Conservation (phyloP, 805 yeast species). For the Torulaspora delbrueckii region DNA sequence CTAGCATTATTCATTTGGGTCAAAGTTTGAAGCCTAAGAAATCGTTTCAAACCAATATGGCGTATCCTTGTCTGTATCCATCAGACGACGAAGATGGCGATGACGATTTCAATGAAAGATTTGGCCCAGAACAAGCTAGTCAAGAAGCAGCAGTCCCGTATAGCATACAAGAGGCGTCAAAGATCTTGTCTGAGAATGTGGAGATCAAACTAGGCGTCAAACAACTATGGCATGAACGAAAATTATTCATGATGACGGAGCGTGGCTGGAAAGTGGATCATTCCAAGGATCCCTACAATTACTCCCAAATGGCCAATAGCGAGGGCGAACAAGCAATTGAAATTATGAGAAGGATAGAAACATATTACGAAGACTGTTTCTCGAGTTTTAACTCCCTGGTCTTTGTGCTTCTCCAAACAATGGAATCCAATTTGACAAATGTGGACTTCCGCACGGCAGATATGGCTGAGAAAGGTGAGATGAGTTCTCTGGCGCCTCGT, state of each 20-base stretch:
- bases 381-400: conserved; percentile 59
- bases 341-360: conserved; percentile 51
- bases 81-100: conserved; percentile 37
- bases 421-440: conserved; percentile 47
- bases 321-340: conserved; percentile 28
- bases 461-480: conserved; percentile 8
- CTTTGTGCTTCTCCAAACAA: conserved; percentile 56
- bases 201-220: conserved; percentile 61
- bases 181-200: conserved; percentile 56
- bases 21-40: conserved; percentile 42
- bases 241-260: conserved; percentile 66
- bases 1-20: conserved; percentile 29
- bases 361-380: conserved; percentile 49
- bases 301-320: conserved; percentile 12
- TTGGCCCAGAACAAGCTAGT: background rate
- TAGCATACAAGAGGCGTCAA: conserved; percentile 76
- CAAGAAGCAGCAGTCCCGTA: conserved; percentile 50
- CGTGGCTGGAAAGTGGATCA: conserved; percentile 47
- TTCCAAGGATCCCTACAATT: conserved; percentile 32
- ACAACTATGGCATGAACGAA: conserved; percentile 70
- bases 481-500: conserved; percentile 24
- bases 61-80: conserved; percentile 65
- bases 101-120: conserved; percentile 21
- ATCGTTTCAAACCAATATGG: conserved; percentile 59
- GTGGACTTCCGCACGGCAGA: conserved; percentile 20